These are phyloP conservation scores for Cicer judaicum DNA, from an alignment of 306 rosid genomes.

Conservation along the genomic window DNA sequence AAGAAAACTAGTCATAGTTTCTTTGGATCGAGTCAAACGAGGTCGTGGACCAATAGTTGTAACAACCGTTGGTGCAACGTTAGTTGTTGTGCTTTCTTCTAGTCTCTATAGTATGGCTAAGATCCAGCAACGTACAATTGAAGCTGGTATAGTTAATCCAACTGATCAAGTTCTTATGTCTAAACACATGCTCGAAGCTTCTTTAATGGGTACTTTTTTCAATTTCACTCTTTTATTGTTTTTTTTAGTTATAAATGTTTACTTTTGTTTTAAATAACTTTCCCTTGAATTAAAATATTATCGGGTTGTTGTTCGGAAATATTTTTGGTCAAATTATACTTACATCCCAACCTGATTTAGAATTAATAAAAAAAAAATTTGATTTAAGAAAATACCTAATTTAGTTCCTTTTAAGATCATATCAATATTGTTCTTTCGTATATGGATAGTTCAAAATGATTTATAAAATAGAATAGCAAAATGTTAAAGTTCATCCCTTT, in stretches of 20 bases:
- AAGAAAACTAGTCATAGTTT: conserved; percentile 74
- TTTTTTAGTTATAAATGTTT: conserved; percentile 5
- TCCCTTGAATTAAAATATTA: neutral
- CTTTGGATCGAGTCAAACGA: conserved; percentile 78
- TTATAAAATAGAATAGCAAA: no score
- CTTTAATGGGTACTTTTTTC: conserved; percentile 82
- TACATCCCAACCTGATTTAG: no score
- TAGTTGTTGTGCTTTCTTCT: conserved; percentile 64
- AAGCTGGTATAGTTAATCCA: conserved; percentile 71
- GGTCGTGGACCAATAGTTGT: conserved; percentile 89
- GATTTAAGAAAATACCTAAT: no score
- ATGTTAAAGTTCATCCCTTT: no score
- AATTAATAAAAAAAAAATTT: no score
- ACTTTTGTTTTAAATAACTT: neutral
- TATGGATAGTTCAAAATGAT: no score
- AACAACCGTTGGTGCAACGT: conserved; percentile 70
- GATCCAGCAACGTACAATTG: conserved; percentile 67
- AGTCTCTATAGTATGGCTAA: conserved; percentile 64
- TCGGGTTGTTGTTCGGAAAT: neutral
- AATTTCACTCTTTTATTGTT: neutral
- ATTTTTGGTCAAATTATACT: no score
- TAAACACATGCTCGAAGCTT: conserved; percentile 80
- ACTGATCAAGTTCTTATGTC: conserved; percentile 93
- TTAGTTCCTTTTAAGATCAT: no score
- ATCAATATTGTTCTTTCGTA: no score